A percentile compares a stretch with the other conserved stretches of the same genome.
phyloP scores from a whole-genome alignment of 495 filamentous ascomycete species.

The Penicillium longicatenatum region DNA sequence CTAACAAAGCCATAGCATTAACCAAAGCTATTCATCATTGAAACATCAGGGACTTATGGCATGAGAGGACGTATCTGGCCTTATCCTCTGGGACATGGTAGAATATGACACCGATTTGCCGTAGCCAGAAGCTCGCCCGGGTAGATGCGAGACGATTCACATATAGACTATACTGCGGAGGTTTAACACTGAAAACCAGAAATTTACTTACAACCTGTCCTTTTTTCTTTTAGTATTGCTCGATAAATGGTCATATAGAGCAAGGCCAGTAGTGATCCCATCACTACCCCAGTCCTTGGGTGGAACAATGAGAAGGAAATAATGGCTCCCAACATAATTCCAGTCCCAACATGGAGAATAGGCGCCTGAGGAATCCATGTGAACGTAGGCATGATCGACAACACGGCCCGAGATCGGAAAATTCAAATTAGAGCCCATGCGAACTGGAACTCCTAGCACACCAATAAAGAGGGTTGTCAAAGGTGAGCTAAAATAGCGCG shows the following conservation, averaged over 20 bases:
- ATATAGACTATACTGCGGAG: neutral
- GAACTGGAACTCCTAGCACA: neutral
- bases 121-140: neutral
- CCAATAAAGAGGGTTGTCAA: neutral
- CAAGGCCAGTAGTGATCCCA: neutral
- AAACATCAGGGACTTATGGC: neutral
- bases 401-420: neutral
- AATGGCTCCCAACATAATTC: neutral
- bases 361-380: neutral
- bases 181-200: neutral
- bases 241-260: neutral
- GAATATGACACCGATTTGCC: neutral
- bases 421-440: neutral
- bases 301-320: neutral
- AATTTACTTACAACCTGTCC: neutral
- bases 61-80: too few species aligned
- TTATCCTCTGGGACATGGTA: neutral
- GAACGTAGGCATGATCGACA: neutral
- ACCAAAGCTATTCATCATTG: neutral
- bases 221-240: neutral
- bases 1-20: neutral
- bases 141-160: neutral
- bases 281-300: neutral
- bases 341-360: neutral
- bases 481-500: neutral